These are phyloP conservation scores for Colletotrichum truncatum DNA, from an alignment of 2,329 filamentous ascomycete species.

Conservation along the genomic window DNA sequence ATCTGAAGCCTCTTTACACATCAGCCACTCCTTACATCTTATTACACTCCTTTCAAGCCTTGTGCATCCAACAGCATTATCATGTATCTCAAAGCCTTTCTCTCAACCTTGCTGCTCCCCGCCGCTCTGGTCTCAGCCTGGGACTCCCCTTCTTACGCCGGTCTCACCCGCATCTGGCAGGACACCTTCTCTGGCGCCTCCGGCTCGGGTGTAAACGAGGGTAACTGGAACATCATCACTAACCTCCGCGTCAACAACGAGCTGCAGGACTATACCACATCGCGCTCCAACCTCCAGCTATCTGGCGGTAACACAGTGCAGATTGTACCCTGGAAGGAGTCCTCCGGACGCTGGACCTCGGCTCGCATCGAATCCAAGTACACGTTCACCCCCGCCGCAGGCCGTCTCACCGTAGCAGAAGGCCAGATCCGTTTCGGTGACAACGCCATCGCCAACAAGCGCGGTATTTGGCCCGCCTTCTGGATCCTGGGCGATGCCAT, in stretches of 20 bases:
- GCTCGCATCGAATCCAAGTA: slow-evolving; percentile 58
- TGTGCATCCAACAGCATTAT: neutral
- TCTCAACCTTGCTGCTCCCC: slow-evolving; percentile 36
- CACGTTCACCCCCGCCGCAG: slow-evolving; percentile 52
- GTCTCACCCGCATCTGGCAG: slow-evolving; percentile 51
- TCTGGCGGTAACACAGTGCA: slow-evolving; percentile 61
- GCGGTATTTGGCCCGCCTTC: slow-evolving; percentile 63
- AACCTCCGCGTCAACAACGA: slow-evolving; percentile 59
- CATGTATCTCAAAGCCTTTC: slow-evolving; percentile 20
- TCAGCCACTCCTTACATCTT: neutral
- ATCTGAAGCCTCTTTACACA: neutral
- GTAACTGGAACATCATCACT: slow-evolving; percentile 55
- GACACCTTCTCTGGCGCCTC: slow-evolving; percentile 51
- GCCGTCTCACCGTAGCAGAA: slow-evolving; percentile 52
- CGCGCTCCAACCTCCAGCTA: slow-evolving; percentile 56
- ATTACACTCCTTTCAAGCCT: slow-evolving; percentile 5
- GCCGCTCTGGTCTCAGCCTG: slow-evolving; percentile 43
- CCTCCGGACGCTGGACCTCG: slow-evolving; percentile 55
- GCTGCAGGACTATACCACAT: slow-evolving; percentile 55
- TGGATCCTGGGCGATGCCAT: slow-evolving; percentile 60
- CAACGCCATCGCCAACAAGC: slow-evolving; percentile 45
- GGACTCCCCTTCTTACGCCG: slow-evolving; percentile 48
- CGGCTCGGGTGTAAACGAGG: slow-evolving; percentile 41
- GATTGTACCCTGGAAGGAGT: slow-evolving; percentile 54
- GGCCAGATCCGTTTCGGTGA: slow-evolving; percentile 55